A percentile compares a stretch with the other conserved stretches of the same genome.
phyloP scores from a whole-genome alignment of 768 basidiomycete species.

The Phaeotremella skinneri region DNA sequence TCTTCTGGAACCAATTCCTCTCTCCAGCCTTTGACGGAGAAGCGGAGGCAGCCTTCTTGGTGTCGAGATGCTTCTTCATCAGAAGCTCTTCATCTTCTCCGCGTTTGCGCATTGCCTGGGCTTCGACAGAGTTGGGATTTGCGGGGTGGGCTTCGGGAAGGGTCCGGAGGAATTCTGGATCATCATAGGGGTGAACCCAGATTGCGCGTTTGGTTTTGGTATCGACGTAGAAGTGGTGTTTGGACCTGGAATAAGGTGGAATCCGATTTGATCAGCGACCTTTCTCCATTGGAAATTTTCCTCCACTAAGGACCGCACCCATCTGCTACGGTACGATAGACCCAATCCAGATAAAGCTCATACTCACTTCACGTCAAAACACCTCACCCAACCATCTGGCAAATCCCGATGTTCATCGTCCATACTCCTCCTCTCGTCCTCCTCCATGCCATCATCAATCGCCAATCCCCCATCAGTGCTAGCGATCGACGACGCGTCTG shows the following conservation, averaged over 20 bases:
- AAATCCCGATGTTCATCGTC: slow-evolving; percentile 49
- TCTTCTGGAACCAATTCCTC: slow-evolving; percentile 39
- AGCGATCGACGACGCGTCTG: not conserved
- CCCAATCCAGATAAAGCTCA: not conserved
- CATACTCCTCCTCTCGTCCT: slow-evolving; percentile 41
- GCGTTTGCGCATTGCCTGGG: slow-evolving; percentile 22
- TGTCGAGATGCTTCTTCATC: slow-evolving; percentile 9
- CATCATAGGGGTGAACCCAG: slow-evolving; percentile 51
- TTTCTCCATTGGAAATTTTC: not conserved
- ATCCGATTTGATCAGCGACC: slow-evolving; percentile 4
- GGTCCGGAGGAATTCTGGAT: slow-evolving; percentile 41
- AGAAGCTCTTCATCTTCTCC: slow-evolving; percentile 25
- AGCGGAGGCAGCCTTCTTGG: not conserved
- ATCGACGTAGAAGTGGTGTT: slow-evolving; percentile 51
- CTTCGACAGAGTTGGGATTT: slow-evolving; percentile 43
- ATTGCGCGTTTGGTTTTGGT: slow-evolving; percentile 38
- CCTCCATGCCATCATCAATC: slow-evolving; percentile 15
- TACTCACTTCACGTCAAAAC: slow-evolving; percentile 47
- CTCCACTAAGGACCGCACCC: too few relatives aligned
- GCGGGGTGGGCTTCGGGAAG: slow-evolving; percentile 48
- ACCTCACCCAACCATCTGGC: slow-evolving; percentile 49
- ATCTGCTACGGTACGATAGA: not conserved
- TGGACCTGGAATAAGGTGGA: slow-evolving; percentile 25
- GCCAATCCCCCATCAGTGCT: not conserved
- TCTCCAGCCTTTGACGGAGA: slow-evolving; percentile 12